Percentiles rank a stretch among this genome's conserved stretches.
phyloP scores from a whole-genome alignment of 768 basidiomycete genomes.

The Pulveroboletus ravenelii region DNA sequence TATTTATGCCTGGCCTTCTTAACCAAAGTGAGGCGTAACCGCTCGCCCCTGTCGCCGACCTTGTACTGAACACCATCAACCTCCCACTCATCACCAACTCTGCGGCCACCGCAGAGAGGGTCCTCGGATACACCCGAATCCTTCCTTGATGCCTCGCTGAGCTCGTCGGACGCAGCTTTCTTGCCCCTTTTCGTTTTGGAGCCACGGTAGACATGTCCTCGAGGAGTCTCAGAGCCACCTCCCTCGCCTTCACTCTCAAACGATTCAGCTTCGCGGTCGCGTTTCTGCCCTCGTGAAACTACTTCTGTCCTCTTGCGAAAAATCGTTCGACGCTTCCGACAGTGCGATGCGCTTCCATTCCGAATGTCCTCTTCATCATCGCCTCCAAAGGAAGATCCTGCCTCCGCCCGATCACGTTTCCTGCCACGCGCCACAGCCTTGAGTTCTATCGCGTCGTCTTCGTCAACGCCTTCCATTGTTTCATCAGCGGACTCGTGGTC shows the following conservation, averaged over 20 bases:
- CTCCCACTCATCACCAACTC: slow-evolving; percentile 75
- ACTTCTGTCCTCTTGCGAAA: slow-evolving; percentile 49
- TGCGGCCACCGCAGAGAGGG: slow-evolving; percentile 50
- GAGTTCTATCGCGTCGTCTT: slow-evolving; percentile 40
- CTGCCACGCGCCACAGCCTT: slow-evolving; percentile 44
- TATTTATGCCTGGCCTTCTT: slow-evolving; percentile 69
- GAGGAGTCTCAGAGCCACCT: slow-evolving; percentile 10
- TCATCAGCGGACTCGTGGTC: slow-evolving; percentile 36
- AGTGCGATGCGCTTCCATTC: slow-evolving; percentile 40
- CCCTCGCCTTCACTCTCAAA: slow-evolving; percentile 31
- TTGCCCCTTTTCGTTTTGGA: slow-evolving; percentile 55
- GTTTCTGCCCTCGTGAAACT: slow-evolving; percentile 54
- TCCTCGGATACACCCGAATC: slow-evolving; percentile 45
- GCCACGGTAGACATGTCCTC: slow-evolving; percentile 3
- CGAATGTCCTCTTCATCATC: slow-evolving; percentile 43
- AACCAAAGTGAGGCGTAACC: slow-evolving; percentile 64
- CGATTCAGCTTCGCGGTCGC: slow-evolving; percentile 54
- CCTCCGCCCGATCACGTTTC: slow-evolving; percentile 74
- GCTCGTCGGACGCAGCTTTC: slow-evolving; percentile 36
- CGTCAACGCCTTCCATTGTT: slow-evolving; percentile 36
- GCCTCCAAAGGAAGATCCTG: slow-evolving; percentile 65
- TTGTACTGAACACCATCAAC: slow-evolving; percentile 66
- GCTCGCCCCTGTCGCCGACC: slow-evolving; percentile 63
- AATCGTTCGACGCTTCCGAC: slow-evolving; percentile 55
- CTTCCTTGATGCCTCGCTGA: slow-evolving; percentile 46